Percentiles rank a stretch among this genome's conserved stretches.
These are phyloP conservation scores for Brasilioporus rufonigricans DNA, from an alignment of 768 basidiomycete genomes.

Conservation along the genomic window DNA sequence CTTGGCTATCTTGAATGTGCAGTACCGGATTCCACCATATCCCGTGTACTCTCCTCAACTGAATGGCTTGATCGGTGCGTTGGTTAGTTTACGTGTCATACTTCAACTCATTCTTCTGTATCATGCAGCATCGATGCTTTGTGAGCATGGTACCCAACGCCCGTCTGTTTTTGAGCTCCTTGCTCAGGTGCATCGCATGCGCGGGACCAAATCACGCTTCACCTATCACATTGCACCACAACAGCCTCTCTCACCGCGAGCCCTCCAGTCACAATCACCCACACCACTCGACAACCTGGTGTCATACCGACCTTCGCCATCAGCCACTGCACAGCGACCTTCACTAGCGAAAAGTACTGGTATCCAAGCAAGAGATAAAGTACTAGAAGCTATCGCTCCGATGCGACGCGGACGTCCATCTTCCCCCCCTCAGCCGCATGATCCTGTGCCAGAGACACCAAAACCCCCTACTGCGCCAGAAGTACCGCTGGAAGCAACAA, in stretches of 20 bases:
- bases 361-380: slow-evolving; percentile 70
- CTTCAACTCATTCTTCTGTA: slow-evolving; percentile 9
- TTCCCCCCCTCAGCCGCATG: slow-evolving; percentile 34
- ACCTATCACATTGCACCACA: slow-evolving; percentile 58
- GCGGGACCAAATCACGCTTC: slow-evolving; percentile 82
- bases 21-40: slow-evolving; percentile 88
- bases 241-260: slow-evolving; percentile 46
- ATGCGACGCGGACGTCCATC: slow-evolving; percentile 71
- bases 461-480: slow-evolving; percentile 25
- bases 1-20: slow-evolving; percentile 93
- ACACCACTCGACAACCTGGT: slow-evolving; percentile 39
- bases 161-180: slow-evolving; percentile 89
- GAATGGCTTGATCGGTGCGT: slow-evolving; percentile 78
- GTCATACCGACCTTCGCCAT: slow-evolving; percentile 34
- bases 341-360: slow-evolving; percentile 42
- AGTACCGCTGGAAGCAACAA: slow-evolving; percentile 11
- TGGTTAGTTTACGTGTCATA: slow-evolving; percentile 2
- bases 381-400: slow-evolving; percentile 75
- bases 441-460: slow-evolving; percentile 33
- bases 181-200: slow-evolving; percentile 75
- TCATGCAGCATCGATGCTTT: slow-evolving; percentile 79
- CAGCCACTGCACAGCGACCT: slow-evolving; percentile 15
- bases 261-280: slow-evolving; percentile 26
- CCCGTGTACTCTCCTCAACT: slow-evolving; percentile 83
- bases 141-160: slow-evolving; percentile 83